Percentiles rank a stretch among this genome's conserved stretches.
These are phyloP conservation scores for Wickerhamomyces sydowiorum DNA, from an alignment of 805 yeast genomes.

Conservation along the genomic window DNA sequence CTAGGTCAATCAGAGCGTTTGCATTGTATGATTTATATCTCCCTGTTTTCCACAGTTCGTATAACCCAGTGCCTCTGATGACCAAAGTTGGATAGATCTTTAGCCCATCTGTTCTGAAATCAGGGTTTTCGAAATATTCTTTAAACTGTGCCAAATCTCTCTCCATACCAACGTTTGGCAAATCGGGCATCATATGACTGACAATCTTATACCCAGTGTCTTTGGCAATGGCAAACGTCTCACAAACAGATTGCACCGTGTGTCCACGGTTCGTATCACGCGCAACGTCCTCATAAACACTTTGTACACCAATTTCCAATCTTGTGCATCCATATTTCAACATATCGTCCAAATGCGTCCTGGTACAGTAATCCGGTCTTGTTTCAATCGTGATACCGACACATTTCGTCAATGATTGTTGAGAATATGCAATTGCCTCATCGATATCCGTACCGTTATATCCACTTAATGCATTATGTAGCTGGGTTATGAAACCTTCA, in stretches of 20 bases:
- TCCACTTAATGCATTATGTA: slow-evolving; percentile 95
- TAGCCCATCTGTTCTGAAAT: slow-evolving; percentile 93
- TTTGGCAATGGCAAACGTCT: slow-evolving; percentile 92
- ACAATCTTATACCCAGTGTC: slow-evolving; percentile 98
- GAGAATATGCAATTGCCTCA: slow-evolving; percentile 87
- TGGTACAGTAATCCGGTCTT: slow-evolving; percentile 97
- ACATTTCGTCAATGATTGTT: slow-evolving; percentile 92
- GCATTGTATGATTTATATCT: slow-evolving; percentile 92
- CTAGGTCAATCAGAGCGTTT: slow-evolving; percentile 87
- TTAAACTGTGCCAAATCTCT: slow-evolving; percentile 93
- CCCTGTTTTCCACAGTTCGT: slow-evolving; percentile 97
- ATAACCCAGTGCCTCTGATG: slow-evolving; percentile 94
- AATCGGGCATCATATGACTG: slow-evolving; percentile 99
- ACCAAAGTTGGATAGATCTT: slow-evolving; percentile 95
- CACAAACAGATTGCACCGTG: slow-evolving; percentile 93
- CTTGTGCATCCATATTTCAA: slow-evolving; percentile 94
- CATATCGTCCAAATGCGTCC: slow-evolving; percentile 93
- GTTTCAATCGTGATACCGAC: slow-evolving; percentile 98
- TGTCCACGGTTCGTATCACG: slow-evolving; percentile 98
- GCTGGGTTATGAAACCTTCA: slow-evolving; percentile 79
- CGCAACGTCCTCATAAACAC: slow-evolving; percentile 97
- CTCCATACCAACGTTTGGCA: slow-evolving; percentile 98
- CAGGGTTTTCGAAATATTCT: slow-evolving; percentile 96
- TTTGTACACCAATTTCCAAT: slow-evolving; percentile 94
- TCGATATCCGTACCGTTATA: slow-evolving; percentile 81